Evolutionary conservation across 352 stramenopile species (phyloP), one percentile per base, ranked within the genome.

Genomic region (Globisporangium paroecandrum): DNA sequence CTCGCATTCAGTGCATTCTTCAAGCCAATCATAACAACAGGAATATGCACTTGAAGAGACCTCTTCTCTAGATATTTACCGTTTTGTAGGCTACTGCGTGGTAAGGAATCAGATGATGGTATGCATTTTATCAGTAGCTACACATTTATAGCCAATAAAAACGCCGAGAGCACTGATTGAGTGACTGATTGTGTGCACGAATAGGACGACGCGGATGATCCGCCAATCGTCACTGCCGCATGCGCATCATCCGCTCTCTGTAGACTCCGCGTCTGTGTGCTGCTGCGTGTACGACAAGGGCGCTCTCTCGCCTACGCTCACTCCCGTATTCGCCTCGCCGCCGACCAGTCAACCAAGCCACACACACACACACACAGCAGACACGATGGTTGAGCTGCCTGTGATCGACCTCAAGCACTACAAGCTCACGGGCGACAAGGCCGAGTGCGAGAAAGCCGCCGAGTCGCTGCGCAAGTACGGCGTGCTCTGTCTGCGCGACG

Each of bases 381-480:
- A 43, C 32, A 43, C 47, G 8, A 91, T 90, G 81, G 87, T 89
- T 58, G 79, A 94, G 69, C 81, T 96, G 34, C 88, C 88, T 0
- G 84, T 93, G 46, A 84, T 97, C 68, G 86, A 95, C 77, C 74
- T 97, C 60, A 75, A 87, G 61, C 73, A 85, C 74, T 97, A 92
- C 80, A 85, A 93, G 70, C 64, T 69, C 62, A 90, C 82, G 5
- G 77, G 78, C 58, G 82, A 93, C 79, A 76, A 74, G 62, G 69
- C 71, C 61, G 85, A 94, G 66, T 96, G 89, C 69, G 71, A 75
- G 22, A 89, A 90, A 60, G 86, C 89, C 29, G 85, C 89, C 66
- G 79, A 93, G 61, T 91, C 83, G 53, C 78, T 97, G 61, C 82
- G 90, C 78, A 85, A 93, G 73, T 96, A 92, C 69, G 89, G 90